Conservation (phyloP, 345 rosid species). For the Hevea brasiliensis region DNA sequence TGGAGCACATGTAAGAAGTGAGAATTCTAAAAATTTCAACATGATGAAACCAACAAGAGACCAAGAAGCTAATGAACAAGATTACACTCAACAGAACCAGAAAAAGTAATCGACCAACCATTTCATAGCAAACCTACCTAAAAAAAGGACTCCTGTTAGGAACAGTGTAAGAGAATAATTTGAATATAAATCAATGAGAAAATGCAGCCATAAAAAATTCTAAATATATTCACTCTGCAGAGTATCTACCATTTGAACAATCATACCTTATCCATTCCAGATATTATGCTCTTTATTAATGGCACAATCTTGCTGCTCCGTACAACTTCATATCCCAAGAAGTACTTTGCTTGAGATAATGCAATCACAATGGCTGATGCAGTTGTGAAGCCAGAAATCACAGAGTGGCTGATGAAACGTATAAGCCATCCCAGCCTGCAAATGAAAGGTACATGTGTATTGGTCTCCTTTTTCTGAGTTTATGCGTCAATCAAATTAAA, state of each 20-base stretch:
- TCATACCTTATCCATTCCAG: constrained; percentile 79
- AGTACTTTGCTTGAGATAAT: constrained; percentile 90
- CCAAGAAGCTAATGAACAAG: not conserved
- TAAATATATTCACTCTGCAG: not conserved
- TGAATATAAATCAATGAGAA: not conserved
- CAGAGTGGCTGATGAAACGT: constrained; percentile 98
- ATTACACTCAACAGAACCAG: not conserved
- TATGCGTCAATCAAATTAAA: constrained; percentile 5
- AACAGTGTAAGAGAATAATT: not conserved
- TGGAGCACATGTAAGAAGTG: not conserved
- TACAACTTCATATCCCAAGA: constrained; percentile 78
- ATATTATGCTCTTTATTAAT: constrained; percentile 77
- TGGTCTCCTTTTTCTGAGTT: not conserved
- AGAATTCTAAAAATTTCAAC: not conserved
- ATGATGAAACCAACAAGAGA: not conserved
- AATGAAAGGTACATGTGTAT: constrained; percentile 14
- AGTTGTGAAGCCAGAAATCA: constrained; percentile 94
- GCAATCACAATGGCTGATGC: constrained; percentile 98
- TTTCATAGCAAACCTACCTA: not conserved
- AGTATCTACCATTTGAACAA: constrained; percentile 1
- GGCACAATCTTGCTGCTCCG: constrained; percentile 93
- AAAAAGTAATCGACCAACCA: not conserved
- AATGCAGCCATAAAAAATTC: not conserved
- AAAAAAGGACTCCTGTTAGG: not conserved
- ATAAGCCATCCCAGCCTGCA: constrained; percentile 98